These are phyloP conservation scores for Solanum hybrid DNA, from an alignment of 305 asterid species.

Conservation along the genomic window DNA sequence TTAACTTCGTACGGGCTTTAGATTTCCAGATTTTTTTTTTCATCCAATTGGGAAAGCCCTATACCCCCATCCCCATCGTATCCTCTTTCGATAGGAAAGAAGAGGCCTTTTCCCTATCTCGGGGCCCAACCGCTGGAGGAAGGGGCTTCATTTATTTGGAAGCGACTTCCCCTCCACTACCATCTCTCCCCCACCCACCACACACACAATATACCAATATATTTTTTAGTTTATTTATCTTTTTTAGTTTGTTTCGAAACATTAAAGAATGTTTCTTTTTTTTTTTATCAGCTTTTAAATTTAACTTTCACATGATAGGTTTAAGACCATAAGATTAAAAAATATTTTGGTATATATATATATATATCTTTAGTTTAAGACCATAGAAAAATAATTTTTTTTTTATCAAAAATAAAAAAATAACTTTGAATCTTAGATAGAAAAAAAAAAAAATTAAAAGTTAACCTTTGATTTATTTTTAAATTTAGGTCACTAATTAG, in stretches of 20 bases:
- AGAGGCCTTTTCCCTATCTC: neutral
- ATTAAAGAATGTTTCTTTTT: no score
- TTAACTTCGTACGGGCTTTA: neutral
- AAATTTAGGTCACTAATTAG: neutral
- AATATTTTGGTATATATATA: no score
- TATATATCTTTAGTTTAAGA: neutral
- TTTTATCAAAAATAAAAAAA: no score
- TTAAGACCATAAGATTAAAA: no score
- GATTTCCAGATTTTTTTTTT: neutral
- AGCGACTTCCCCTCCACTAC: neutral
- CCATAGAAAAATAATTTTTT: no score
- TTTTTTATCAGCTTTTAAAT: neutral
- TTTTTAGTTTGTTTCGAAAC: neutral
- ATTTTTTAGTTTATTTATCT: no score
- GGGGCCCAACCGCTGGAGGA: neutral
- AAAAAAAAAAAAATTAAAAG: no score
- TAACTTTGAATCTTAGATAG: no score
- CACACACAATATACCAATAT: no score
- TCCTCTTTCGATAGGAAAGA: neutral
- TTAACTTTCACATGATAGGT: neutral
- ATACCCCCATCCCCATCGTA: neutral
- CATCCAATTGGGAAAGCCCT: neutral
- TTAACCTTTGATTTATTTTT: no score
- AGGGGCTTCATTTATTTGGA: neutral
- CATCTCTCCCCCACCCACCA: neutral